phyloP scores from a whole-genome alignment of 352 stramenopile genomes.

The Phytopythium ostracodes region DNA sequence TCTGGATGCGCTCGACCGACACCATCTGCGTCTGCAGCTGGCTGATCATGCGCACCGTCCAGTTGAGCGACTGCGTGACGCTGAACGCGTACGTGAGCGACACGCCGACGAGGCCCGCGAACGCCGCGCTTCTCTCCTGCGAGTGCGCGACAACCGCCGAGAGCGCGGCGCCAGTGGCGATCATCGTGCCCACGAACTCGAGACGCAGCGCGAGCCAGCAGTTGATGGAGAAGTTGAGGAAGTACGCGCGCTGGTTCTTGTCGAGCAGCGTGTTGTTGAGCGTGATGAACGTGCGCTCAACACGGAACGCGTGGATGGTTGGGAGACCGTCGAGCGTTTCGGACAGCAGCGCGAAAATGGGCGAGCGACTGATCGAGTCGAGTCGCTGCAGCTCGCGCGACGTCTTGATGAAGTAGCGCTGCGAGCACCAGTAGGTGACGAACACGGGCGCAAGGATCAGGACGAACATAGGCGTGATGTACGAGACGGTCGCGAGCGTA shows the following conservation, averaged over 20 bases:
- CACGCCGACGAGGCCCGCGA: conserved; percentile 48
- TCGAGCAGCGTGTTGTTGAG: conserved; percentile 49
- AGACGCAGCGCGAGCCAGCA: conserved; percentile 67
- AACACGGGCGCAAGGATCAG: conserved; percentile 55
- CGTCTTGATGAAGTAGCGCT: conserved; percentile 91
- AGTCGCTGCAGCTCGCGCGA: conserved; percentile 93
- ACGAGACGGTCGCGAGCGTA: conserved; percentile 48
- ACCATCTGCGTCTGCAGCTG: conserved; percentile 74
- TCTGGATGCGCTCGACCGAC: conserved; percentile 60
- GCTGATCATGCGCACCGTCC: conserved; percentile 58
- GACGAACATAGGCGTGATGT: conserved; percentile 51
- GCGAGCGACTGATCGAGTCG: conserved; percentile 89
- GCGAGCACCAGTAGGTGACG: conserved; percentile 44
- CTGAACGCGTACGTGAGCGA: conserved; percentile 68
- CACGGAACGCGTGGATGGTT: conserved; percentile 87
- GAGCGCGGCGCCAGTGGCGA: conserved; percentile 39
- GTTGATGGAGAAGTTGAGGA: conserved; percentile 61
- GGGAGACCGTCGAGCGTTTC: conserved; percentile 93
- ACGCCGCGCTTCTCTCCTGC: conserved; percentile 25
- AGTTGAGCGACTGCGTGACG: conserved; percentile 69
- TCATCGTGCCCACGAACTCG: conserved; percentile 55
- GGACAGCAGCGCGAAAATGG: conserved; percentile 93
- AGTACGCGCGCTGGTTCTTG: conserved; percentile 60
- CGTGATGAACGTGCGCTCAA: conserved; percentile 33
- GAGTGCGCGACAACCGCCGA: conserved; percentile 39